Evolutionary conservation across 257 asterid genomes (phyloP).

Genomic region (Oldenlandia corymbosa): DNA sequence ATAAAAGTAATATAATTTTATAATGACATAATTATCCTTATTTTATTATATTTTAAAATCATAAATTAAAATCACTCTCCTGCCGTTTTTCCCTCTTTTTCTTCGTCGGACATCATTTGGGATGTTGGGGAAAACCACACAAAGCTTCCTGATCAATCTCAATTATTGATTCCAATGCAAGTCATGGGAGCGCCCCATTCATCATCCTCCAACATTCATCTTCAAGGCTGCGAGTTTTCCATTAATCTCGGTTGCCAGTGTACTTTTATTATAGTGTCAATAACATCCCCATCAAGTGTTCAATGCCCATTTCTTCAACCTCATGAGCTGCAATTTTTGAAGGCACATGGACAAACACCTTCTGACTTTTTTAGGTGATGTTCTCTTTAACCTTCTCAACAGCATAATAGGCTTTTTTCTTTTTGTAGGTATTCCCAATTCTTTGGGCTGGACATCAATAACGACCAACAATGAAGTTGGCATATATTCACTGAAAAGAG

Average conservation of each 20-base stretch:
- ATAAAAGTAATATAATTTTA: too few species aligned
- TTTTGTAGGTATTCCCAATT: conserved; percentile 88
- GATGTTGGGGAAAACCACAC: too few species aligned
- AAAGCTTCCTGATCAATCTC: too few species aligned
- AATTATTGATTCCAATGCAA: too few species aligned
- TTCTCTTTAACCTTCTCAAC: conserved; percentile 98
- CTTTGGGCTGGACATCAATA: conserved; percentile 87
- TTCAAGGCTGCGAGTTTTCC: conserved; percentile 92
- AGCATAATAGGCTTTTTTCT: conserved; percentile 95
- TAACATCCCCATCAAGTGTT: conserved; percentile 93
- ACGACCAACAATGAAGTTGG: conserved; percentile 83
- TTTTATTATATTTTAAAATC: too few species aligned
- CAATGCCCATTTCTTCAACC: conserved; percentile 98
- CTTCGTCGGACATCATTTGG: too few species aligned
- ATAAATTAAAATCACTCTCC: too few species aligned
- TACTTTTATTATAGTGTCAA: conserved; percentile 90
- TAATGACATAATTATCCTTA: too few species aligned
- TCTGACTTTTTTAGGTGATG: conserved; percentile 95
- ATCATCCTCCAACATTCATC: too few species aligned
- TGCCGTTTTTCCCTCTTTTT: too few species aligned
- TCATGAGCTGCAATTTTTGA: conserved; percentile 99
- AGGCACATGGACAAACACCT: conserved; percentile 89
- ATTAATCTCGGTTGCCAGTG: conserved; percentile 95
- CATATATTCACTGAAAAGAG: conserved; percentile 72
- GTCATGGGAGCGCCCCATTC: too few species aligned